Evolutionary conservation across 139 green algal genomes (phyloP).

Genomic region (Haematococcus sp.): DNA sequence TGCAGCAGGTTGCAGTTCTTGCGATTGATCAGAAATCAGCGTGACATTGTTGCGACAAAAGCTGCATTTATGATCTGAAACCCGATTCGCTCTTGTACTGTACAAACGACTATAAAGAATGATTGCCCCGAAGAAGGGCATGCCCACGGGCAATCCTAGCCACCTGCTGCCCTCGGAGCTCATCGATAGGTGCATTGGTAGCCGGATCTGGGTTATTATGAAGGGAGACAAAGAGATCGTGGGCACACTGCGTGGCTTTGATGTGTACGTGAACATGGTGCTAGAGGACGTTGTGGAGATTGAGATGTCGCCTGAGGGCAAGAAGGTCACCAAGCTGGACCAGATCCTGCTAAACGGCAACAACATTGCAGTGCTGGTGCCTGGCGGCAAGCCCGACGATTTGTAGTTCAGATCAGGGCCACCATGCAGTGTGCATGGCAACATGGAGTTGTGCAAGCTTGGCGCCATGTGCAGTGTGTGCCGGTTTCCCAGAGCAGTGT

Average conservation of each 20-base stretch:
- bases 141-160: constrained; percentile 67
- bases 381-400: constrained; percentile 77
- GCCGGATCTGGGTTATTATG: constrained; percentile 94
- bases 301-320: constrained; percentile 83
- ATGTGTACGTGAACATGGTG: constrained; percentile 99
- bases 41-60: too few relatives aligned
- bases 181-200: constrained; percentile 94
- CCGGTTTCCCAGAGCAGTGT: too few relatives aligned
- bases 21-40: too few relatives aligned
- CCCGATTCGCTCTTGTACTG: not conserved
- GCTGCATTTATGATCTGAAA: too few relatives aligned
- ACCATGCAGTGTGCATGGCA: too few relatives aligned
- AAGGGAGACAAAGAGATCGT: constrained; percentile 93
- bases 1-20: too few relatives aligned
- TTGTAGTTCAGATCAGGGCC: too few relatives aligned
- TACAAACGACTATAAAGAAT: not conserved
- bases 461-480: too few relatives aligned
- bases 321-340: constrained; percentile 79
- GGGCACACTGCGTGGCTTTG: constrained; percentile 91
- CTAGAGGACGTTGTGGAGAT: constrained; percentile 97
- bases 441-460: too few relatives aligned
- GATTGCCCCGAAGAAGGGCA: constrained; percentile 34
- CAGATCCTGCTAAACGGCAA: constrained; percentile 98
- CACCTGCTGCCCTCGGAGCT: constrained; percentile 90
- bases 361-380: constrained; percentile 93